Evolutionary conservation across 176 grass and related monocot species (phyloP), one percentile per base, ranked within the genome.

Genomic region (Avena atlantica): DNA sequence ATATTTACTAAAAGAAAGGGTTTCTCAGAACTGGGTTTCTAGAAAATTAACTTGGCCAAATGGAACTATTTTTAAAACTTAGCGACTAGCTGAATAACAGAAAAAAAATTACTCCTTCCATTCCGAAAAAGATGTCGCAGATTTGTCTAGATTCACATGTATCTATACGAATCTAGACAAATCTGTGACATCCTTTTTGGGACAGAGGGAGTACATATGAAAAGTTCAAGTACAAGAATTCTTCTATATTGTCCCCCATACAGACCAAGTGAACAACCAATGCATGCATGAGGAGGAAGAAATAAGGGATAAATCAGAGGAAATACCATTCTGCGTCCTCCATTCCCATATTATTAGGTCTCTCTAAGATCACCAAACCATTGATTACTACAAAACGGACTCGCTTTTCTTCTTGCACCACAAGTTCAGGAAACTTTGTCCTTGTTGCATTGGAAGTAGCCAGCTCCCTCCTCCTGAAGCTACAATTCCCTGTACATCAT

Each of bases 321-420:
- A 52, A 58, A 29, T 98, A 98, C 95, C 95, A 95, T 40, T 93
- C 87, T 1, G 85, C 93, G 48, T 98, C 93, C 53, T 90, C 85
- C 86, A 90, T 86, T 63, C 31, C 69, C 83, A 98, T 93, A 77
- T 76, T 87, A 69, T 63, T 90, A 87, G 95, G 93, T 82, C 89
- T 95, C 78, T 98, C 93, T 77, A 93, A n/a, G 52, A 98, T 92
- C 8, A 65, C 79, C 85, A 95, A 66, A 10, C 95, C 93, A 57
- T 98, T 98, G 86, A 95, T 89, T 40, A 98, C 95, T 29, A 95
- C 93, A 86, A 98, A 98, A 61, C 95, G 93, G n/a, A 98, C 89
- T 86, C 95, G 72, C 66, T 98, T 98, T 86, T 98, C 95, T 89
- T 98, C 95, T 76, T 92, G 93, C 53, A 95, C 91, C 21, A 98